These are phyloP conservation scores for Russula lepida DNA, from an alignment of 768 basidiomycete genomes.

Conservation along the genomic window DNA sequence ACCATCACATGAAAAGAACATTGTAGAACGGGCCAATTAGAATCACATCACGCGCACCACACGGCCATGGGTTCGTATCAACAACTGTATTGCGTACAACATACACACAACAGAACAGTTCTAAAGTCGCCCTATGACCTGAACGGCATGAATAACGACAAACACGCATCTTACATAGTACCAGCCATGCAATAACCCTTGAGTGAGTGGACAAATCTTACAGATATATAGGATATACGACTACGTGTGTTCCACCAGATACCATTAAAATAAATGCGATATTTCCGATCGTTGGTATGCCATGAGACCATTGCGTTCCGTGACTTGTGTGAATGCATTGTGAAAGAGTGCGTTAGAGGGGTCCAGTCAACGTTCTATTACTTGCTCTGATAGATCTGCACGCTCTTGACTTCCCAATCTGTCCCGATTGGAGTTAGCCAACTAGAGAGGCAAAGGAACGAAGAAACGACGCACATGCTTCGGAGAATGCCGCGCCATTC, in stretches of 20 bases:
- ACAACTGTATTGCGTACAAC: slow-evolving; percentile 7
- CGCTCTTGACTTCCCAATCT: slow-evolving; percentile 80
- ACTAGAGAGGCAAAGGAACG: neutral
- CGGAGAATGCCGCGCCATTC: slow-evolving; percentile 57
- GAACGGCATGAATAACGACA: neutral
- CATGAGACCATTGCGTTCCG: neutral
- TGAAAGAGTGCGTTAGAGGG: neutral
- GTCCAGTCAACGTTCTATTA: neutral
- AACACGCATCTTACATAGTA: neutral
- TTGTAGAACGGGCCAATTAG: neutral
- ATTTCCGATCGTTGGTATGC: neutral
- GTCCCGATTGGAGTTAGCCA: slow-evolving; percentile 10
- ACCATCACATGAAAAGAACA: neutral
- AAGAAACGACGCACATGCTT: slow-evolving; percentile 61
- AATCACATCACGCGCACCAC: neutral
- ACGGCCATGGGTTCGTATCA: neutral
- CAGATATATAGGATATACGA: neutral
- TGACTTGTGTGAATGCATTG: neutral
- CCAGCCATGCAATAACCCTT: neutral
- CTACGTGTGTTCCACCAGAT: neutral
- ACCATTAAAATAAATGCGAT: slow-evolving; percentile 12
- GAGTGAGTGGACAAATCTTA: neutral
- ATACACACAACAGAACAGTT: neutral
- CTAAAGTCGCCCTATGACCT: neutral
- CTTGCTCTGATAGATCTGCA: slow-evolving; percentile 56